These are phyloP conservation scores for Eragrostis nindensis DNA, from an alignment of 176 grass and related monocot species.

Conservation along the genomic window DNA sequence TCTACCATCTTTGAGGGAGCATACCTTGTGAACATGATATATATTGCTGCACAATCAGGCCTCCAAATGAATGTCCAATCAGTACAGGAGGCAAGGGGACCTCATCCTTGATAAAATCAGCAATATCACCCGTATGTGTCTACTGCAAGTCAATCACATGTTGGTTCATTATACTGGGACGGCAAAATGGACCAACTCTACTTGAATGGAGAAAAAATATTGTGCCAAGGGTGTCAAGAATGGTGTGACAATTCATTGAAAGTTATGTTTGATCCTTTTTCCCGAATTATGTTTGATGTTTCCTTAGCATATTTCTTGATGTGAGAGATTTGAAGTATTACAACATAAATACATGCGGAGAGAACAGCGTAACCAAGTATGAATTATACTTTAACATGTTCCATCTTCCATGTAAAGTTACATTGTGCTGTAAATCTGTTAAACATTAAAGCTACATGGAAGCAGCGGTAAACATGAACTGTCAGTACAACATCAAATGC, in stretches of 20 bases:
- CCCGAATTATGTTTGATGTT: not conserved
- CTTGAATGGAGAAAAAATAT: not conserved
- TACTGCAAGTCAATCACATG: constrained; percentile 73
- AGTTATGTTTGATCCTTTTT: no score
- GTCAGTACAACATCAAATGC: not conserved
- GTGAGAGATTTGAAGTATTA: not conserved
- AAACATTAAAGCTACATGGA: not conserved
- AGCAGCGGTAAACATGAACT: not conserved
- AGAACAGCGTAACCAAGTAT: not conserved
- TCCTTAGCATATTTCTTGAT: not conserved
- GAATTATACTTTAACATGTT: not conserved
- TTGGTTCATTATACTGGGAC: constrained; percentile 29
- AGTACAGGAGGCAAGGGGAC: constrained; percentile 58
- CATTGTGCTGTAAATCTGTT: not conserved
- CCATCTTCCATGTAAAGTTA: not conserved
- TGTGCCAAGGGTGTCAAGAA: no score
- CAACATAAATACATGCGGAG: not conserved
- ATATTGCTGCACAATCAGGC: constrained; percentile 91
- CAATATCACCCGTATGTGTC: constrained; percentile 76
- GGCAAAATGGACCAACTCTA: not conserved
- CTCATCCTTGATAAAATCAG: constrained; percentile 83
- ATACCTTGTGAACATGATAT: constrained; percentile 63
- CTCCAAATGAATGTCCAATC: constrained; percentile 93
- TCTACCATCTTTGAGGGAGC: constrained; percentile 31
- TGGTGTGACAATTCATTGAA: no score